phyloP scores from a whole-genome alignment of 2,329 filamentous ascomycete genomes.

The Orbilia ellipsospora region DNA sequence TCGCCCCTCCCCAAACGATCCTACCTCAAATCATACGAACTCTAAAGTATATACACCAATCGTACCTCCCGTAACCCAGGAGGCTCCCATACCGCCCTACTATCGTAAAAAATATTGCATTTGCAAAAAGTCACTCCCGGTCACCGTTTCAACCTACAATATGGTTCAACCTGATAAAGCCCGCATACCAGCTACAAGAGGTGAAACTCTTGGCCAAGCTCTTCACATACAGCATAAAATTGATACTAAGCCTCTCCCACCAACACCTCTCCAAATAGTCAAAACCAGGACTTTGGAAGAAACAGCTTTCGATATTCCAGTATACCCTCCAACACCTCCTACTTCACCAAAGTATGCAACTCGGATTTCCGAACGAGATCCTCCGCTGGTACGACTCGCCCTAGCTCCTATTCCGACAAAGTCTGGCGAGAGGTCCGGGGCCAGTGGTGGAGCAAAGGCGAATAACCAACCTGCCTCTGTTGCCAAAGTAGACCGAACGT shows the following conservation, averaged over 20 bases:
- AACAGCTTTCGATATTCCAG: neutral
- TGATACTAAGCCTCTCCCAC: constrained; percentile 29
- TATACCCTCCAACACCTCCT: constrained; percentile 12
- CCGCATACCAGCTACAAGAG: constrained; percentile 12
- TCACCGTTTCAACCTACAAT: constrained; percentile 6
- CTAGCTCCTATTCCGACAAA: constrained; percentile 30
- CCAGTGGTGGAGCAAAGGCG: neutral
- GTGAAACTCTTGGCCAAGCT: constrained; percentile 29
- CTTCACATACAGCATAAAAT: constrained; percentile 30
- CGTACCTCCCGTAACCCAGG: neutral
- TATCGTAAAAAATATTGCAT: neutral
- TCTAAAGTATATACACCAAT: neutral
- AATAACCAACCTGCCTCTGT: neutral
- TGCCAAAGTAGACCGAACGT: neutral
- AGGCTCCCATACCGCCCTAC: too few relatives aligned
- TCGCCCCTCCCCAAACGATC: too few relatives aligned
- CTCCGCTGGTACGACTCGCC: constrained; percentile 17
- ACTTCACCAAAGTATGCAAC: constrained; percentile 35
- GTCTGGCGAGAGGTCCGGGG: constrained; percentile 16
- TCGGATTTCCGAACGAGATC: constrained; percentile 7
- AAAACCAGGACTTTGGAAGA: neutral
- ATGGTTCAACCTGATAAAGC: constrained; percentile 14
- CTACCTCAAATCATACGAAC: too few relatives aligned
- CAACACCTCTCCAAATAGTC: constrained; percentile 23
- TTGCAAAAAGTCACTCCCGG: constrained; percentile 16